Evolutionary conservation across 176 grass and related monocot species (phyloP), one percentile per base, ranked within the genome.

Genomic region (Cenchrus fungigraminus): DNA sequence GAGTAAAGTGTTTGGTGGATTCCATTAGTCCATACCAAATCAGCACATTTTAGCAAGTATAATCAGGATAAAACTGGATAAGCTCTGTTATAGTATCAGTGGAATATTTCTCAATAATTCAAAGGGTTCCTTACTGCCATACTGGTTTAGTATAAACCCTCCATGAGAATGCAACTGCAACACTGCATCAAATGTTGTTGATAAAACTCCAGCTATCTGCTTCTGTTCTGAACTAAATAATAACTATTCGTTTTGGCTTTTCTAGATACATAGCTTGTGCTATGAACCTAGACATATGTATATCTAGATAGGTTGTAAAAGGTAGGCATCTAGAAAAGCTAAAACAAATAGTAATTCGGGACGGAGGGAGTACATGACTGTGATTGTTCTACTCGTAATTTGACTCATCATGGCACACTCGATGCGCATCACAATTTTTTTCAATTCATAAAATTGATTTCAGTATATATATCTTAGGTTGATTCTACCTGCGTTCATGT

Each of bases 181-280:
- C 51, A 61, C 20, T 76, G 28, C 75, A 42, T 63, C 5, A 19
- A 58, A 49, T 61, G 20, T 9, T 31, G 15, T 56, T 65, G 40
- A 56, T 50, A 42, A 59, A 74, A 51, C 74, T 63, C 79, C 8
- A 19, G 45, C 17, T 76, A 40, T 44, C 58, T 44, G 54, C 44
- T 47, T 85, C 55, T 77, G 45, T 22, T 70, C 10, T 62, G 46
- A 89, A 81, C 46, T 82, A 20, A 42, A 25, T 73, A 13, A 12
- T 55, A 64, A 40, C 37, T 40, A 40, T 40, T 40, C 37, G 37
- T 40, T 40, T 40, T 4, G 37, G 37, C 37, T 40, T 40, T 40
- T 40, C 37, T 40, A 40, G 37, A 40, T 40, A 40, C 37, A 40
- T 40, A 40, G 37, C 37, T 40, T 40, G 37, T 40, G 37, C 37